phyloP scores from a whole-genome alignment of 108 stramenopile genomes.

The Stephanodiscus triporus region DNA sequence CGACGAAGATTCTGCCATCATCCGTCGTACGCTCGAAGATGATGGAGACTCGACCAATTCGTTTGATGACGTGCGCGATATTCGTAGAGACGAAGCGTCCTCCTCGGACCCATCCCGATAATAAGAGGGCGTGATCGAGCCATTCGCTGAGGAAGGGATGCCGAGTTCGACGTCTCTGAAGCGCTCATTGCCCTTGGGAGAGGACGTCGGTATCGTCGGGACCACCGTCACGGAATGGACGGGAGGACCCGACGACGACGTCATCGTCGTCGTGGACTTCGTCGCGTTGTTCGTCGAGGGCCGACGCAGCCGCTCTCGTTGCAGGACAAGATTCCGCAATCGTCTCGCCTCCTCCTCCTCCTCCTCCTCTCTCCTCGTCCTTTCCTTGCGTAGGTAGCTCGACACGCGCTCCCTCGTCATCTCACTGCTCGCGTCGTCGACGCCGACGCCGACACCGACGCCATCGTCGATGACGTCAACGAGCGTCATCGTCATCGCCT shows the following conservation, averaged over 20 bases:
- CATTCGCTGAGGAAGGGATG: not conserved
- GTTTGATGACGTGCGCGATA: not conserved
- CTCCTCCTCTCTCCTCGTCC: not conserved
- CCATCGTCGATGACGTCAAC: not conserved
- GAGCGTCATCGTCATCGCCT: no score
- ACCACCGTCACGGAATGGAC: not conserved
- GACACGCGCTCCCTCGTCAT: constrained; percentile 1
- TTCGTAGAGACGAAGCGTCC: not conserved
- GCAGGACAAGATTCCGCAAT: not conserved
- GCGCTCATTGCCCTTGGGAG: not conserved
- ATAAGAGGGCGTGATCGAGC: no score
- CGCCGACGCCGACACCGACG: not conserved
- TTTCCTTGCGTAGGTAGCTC: constrained; percentile 11
- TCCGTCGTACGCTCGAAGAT: not conserved
- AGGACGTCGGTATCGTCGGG: not conserved
- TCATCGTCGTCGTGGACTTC: not conserved
- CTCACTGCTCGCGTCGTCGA: no score
- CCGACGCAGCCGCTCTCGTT: not conserved
- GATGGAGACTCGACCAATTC: no score
- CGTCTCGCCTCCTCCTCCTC: not conserved
- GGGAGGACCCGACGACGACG: not conserved
- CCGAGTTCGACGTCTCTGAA: not conserved
- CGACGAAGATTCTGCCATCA: not conserved
- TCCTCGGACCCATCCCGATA: not conserved
- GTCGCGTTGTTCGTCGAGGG: not conserved